These are phyloP conservation scores for Rickenella mellea DNA, from an alignment of 768 basidiomycete species.

Conservation along the genomic window DNA sequence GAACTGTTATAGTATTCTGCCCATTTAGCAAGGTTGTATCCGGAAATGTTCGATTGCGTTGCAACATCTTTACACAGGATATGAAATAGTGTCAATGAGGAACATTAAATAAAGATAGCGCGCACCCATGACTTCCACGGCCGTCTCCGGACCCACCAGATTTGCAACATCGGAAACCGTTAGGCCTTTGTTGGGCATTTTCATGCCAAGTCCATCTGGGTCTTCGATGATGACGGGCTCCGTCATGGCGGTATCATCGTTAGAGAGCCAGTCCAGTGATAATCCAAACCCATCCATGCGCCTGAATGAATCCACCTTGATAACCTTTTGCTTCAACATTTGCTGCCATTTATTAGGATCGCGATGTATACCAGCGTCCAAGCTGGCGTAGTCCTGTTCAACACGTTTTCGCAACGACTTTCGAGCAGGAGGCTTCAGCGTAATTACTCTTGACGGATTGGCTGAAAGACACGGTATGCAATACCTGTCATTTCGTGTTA, in stretches of 20 bases:
- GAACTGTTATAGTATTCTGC: slow-evolving; percentile 74
- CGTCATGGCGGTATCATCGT: slow-evolving; percentile 60
- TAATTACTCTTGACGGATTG: slow-evolving; percentile 56
- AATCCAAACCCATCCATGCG: slow-evolving; percentile 60
- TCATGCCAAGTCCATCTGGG: slow-evolving; percentile 81
- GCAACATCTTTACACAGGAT: slow-evolving; percentile 56
- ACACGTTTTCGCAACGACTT: slow-evolving; percentile 73
- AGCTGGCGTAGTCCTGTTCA: slow-evolving; percentile 70
- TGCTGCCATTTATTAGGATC: slow-evolving; percentile 61
- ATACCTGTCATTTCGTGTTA: slow-evolving; percentile 38
- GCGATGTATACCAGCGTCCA: slow-evolving; percentile 55
- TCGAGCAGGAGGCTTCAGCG: slow-evolving; percentile 67
- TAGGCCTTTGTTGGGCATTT: slow-evolving; percentile 66
- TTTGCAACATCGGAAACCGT: slow-evolving; percentile 76
- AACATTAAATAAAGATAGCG: slow-evolving; percentile 4
- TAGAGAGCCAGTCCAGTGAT: slow-evolving; percentile 66
- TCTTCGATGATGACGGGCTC: slow-evolving; percentile 78
- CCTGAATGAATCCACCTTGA: slow-evolving; percentile 55
- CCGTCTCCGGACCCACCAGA: slow-evolving; percentile 64
- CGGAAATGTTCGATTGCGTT: slow-evolving; percentile 73
- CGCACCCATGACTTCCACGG: slow-evolving; percentile 88
- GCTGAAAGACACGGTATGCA: slow-evolving; percentile 53
- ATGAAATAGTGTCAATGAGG: slow-evolving; percentile 1
- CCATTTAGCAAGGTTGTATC: slow-evolving; percentile 91
- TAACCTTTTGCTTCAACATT: slow-evolving; percentile 58